Conservation (phyloP, 163 green algal genomes). For the Scenedesmus sp. region DNA sequence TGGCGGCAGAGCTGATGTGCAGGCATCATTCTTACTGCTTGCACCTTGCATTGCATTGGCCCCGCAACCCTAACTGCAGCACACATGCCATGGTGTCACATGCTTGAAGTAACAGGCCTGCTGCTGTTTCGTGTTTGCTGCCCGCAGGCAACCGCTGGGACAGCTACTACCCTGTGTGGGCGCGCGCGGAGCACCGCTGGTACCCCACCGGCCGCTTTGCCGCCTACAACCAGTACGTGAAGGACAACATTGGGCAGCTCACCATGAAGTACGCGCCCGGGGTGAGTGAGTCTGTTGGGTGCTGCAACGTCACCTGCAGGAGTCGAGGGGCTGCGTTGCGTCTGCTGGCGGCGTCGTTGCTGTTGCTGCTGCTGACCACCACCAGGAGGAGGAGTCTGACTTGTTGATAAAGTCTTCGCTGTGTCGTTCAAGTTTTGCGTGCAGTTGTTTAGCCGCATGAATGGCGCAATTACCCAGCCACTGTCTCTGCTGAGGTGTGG, state of each 20-base stretch:
- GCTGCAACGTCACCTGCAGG: not conserved
- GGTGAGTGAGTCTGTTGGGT: not conserved
- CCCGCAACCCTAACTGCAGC: too few species aligned
- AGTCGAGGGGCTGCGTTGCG: not conserved
- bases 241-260: constrained; percentile 34
- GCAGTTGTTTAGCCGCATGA: too few species aligned
- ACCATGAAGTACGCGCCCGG: constrained; percentile 45
- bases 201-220: constrained; percentile 37
- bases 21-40: too few species aligned
- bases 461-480: too few species aligned
- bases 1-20: too few species aligned
- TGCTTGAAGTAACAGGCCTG: not conserved
- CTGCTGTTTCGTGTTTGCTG: not conserved
- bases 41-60: too few species aligned
- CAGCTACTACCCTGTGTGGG: constrained; percentile 41
- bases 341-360: not conserved
- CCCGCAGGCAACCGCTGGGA: constrained; percentile 34
- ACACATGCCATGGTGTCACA: not conserved
- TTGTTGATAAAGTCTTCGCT: constrained; percentile 35
- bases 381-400: constrained; percentile 48
- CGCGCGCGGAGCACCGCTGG: constrained; percentile 49
- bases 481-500: too few species aligned
- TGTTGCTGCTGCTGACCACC: not conserved
- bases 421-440: constrained; percentile 24
- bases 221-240: constrained; percentile 51